Conservation (phyloP, 169 alveolate genomes). For the Toxoplasma gondii region DNA sequence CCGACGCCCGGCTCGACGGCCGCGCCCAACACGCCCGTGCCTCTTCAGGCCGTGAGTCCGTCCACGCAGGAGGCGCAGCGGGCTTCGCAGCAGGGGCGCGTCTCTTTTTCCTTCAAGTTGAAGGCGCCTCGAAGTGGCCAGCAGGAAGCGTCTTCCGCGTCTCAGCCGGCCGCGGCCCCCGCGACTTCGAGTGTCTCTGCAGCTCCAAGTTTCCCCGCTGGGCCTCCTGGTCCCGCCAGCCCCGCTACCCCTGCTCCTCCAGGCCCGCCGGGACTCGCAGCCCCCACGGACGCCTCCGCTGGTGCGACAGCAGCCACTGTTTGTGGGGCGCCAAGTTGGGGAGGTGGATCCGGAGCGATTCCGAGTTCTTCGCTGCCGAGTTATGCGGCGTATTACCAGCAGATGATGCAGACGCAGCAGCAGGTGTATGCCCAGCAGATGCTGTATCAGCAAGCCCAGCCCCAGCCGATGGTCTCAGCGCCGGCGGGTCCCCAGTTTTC, state of each 20-base stretch:
- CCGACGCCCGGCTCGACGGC: neutral
- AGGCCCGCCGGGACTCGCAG: constrained; percentile 29
- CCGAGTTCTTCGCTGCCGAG: neutral
- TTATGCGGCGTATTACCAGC: constrained; percentile 10
- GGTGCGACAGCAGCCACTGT: neutral
- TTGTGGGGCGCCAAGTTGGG: neutral
- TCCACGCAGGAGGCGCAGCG: neutral
- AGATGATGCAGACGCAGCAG: neutral
- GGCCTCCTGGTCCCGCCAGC: neutral
- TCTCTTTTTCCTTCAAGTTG: neutral
- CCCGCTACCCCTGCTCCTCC: constrained; percentile 1
- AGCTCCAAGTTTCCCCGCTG: neutral
- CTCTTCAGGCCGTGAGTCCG: neutral
- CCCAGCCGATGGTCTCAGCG: constrained; percentile 27
- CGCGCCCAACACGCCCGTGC: neutral
- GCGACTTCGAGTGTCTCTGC: neutral
- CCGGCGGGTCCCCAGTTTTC: neutral
- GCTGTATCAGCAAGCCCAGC: constrained; percentile 10
- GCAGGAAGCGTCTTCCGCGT: neutral
- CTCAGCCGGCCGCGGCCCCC: neutral
- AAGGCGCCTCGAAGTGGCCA: neutral
- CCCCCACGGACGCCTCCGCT: constrained; percentile 40
- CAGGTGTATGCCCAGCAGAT: constrained; percentile 19
- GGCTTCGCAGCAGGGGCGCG: neutral
- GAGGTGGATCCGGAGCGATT: neutral